Base-by-base conservation (phyloP, 2,329 filamentous ascomycete genomes). In the Pestalotiopsis sp. region DNA sequence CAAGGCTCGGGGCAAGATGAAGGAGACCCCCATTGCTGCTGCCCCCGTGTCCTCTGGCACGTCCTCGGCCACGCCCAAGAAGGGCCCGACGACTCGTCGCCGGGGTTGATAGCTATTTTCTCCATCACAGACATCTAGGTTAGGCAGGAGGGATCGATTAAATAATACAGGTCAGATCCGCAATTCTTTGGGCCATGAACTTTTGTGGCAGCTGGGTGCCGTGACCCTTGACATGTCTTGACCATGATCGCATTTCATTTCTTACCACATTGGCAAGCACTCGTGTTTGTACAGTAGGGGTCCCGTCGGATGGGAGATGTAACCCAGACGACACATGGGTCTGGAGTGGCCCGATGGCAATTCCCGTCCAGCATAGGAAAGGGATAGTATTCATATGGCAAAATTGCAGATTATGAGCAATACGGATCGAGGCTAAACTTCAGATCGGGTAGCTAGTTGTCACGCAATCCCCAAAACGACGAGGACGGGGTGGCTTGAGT, bases 61-160 rank as follows among this genome's bases (percentile, higher is more conserved):
- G 41, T 73, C 79, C 17, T 72, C 76, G 31, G 65, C 70, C 45
- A 73, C 74, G n/a, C 72, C 75, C 20, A 80, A 78, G 73, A 82
- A 81, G 69, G 80, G 80, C 17, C 81, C 81, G 11, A 81, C 81
- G n/a, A 83, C 81, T 36, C 79, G 81, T 65, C 81, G 81, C 58
- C 79, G 81, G 68, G 81, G 81, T 67, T 83, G 75, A 70, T 52
- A 52, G 45, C n/a, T 52, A n/a, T 52, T 52, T n/a, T 20, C 45
- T 9, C 45, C 2, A 52, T 52, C 14, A 52, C 20, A 52, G 45
- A 52, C 20, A n/a, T n/a, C 45, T 52, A 52, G 17, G 45, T 52
- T 52, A 52, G 45, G 45, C 45, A 52, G 45, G 45, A 52, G 45
- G 45, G 45, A 4, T 52, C 17, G 20, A 52, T 52, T 52, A 1